These are phyloP conservation scores for Tilletia indica DNA, from an alignment of 1,284 basidiomycete genomes.

Conservation along the genomic window DNA sequence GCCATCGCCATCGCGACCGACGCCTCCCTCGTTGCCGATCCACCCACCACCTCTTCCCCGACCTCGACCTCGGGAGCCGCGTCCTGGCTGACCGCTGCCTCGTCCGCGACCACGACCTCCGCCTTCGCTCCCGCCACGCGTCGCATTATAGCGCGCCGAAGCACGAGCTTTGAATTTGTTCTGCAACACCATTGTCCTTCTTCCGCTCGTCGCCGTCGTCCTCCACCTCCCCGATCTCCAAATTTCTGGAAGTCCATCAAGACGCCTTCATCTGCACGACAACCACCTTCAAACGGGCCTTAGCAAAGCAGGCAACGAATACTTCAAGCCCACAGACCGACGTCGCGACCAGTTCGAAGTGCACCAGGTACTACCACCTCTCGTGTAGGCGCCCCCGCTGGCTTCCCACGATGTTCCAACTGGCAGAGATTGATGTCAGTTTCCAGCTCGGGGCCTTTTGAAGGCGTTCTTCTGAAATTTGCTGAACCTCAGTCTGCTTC, in stretches of 20 bases:
- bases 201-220: too few relatives aligned
- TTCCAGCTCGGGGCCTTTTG: conserved; percentile 4
- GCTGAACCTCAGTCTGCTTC: background rate
- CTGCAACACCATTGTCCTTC: conserved; percentile 46
- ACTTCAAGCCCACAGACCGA: background rate
- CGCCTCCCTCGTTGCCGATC: background rate
- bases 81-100: background rate
- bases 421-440: conserved; percentile 39
- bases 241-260: background rate
- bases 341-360: background rate
- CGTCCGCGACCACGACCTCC: background rate
- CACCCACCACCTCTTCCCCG: background rate
- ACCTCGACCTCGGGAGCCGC: background rate
- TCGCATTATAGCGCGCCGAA: conserved; percentile 43
- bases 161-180: conserved; percentile 55
- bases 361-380: background rate
- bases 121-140: conserved; percentile 13
- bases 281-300: background rate
- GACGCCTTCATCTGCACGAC: background rate
- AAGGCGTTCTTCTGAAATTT: too few relatives aligned
- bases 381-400: too few relatives aligned
- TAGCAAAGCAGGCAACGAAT: background rate
- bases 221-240: background rate
- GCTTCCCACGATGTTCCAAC: conserved; percentile 37
- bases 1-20: conserved; percentile 19